Evolutionary conservation across 495 filamentous ascomycete species (phyloP).

Genomic region (Aspergillus ostianus): DNA sequence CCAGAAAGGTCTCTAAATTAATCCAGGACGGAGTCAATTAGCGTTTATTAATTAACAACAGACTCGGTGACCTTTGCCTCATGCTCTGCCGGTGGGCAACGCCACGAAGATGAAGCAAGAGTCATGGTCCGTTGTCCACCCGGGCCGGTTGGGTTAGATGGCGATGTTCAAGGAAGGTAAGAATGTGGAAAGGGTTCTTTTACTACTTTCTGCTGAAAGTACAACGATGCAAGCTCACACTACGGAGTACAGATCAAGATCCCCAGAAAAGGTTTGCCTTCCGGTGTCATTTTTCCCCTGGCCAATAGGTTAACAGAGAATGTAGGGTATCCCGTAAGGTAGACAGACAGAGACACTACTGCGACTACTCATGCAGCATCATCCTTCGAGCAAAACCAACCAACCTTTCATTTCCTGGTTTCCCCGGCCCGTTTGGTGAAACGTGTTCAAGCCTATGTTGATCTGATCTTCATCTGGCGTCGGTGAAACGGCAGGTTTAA

Average conservation of each 20-base stretch:
- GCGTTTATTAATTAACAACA: neutral
- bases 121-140: neutral
- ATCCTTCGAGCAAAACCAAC: neutral
- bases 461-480: slow-evolving; percentile 8
- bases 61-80: neutral
- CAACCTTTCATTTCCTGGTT: neutral
- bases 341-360: neutral
- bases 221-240: neutral
- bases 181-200: neutral
- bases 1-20: neutral
- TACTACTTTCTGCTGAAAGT: neutral
- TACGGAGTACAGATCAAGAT: too few species aligned
- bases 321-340: neutral
- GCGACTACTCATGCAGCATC: neutral
- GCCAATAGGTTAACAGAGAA: neutral
- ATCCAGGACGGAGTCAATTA: neutral
- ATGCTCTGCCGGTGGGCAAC: neutral
- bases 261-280: neutral
- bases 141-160: neutral
- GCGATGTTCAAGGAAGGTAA: neutral
- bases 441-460: slow-evolving; percentile 7
- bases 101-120: neutral
- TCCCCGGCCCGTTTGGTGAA: slow-evolving; percentile 4
- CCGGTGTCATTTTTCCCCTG: neutral
- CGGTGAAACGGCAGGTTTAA: neutral